Conservation (phyloP, 2,329 filamentous ascomycete species). For the Cercospora zeina region DNA sequence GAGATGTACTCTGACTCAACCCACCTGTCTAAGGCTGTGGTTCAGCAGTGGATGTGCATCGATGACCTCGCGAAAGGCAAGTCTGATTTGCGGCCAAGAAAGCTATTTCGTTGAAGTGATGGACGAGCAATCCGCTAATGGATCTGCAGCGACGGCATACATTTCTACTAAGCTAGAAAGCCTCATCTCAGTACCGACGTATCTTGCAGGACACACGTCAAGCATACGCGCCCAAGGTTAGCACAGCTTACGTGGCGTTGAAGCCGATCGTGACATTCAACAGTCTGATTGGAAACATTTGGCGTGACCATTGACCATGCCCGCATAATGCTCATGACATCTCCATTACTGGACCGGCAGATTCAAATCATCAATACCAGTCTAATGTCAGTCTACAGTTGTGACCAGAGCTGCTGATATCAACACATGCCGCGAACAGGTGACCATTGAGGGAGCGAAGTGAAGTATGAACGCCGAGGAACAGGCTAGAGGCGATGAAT, state of each 20-base stretch:
- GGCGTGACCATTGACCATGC: not conserved
- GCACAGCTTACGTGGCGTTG: not conserved
- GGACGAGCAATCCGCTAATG: not conserved
- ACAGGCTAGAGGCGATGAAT: not conserved
- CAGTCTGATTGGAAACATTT: not conserved
- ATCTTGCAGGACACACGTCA: not conserved
- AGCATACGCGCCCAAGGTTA: not conserved
- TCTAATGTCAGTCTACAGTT: not conserved
- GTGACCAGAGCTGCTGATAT: not conserved
- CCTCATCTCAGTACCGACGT: not conserved
- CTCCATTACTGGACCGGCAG: not conserved
- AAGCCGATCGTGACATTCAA: not conserved
- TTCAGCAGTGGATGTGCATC: conserved; percentile 30
- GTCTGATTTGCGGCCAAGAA: conserved; percentile 30
- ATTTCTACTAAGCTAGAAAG: not conserved
- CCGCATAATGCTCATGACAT: not conserved
- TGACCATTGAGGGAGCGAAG: not conserved
- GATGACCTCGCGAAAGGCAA: conserved; percentile 38
- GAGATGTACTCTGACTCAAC: conserved; percentile 35
- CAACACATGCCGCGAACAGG: not conserved
- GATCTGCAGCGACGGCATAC: not conserved
- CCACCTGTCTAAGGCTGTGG: conserved; percentile 30
- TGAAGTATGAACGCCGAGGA: not conserved
- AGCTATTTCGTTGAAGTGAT: not conserved
- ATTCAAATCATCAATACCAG: not conserved